phyloP scores from a whole-genome alignment of 2,329 filamentous ascomycete species.

The Pseudocercospora fijiensis region DNA sequence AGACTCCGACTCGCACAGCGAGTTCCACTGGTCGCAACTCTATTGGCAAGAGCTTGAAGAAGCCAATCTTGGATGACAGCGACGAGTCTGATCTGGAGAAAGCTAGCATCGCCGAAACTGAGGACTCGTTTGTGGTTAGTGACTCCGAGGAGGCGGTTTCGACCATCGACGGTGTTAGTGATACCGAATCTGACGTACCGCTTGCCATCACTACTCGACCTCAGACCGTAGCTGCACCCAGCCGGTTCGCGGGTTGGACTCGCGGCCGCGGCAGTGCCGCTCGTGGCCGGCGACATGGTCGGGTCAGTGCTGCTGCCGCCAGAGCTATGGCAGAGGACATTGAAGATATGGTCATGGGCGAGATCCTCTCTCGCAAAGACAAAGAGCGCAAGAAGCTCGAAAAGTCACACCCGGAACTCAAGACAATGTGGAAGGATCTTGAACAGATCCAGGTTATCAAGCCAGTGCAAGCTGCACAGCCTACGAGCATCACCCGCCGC shows the following conservation, averaged over 20 bases:
- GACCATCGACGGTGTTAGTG: conserved; percentile 17
- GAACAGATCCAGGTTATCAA: conserved; percentile 66
- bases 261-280: conserved; percentile 9
- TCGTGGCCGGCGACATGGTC: conserved; percentile 29
- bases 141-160: conserved; percentile 34
- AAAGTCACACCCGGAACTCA: conserved; percentile 71
- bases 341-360: conserved; percentile 22
- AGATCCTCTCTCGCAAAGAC: conserved; percentile 32
- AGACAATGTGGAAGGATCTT: conserved; percentile 81
- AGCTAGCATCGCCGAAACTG: conserved; percentile 34
- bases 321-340: conserved; percentile 22
- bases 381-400: conserved; percentile 68
- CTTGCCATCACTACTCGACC: conserved; percentile 17
- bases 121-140: conserved; percentile 31
- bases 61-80: conserved; percentile 40
- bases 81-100: conserved; percentile 33
- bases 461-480: conserved; percentile 66
- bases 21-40: conserved; percentile 29
- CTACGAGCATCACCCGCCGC: conserved; percentile 72
- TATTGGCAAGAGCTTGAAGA: conserved; percentile 30
- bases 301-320: conserved; percentile 25
- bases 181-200: conserved; percentile 37
- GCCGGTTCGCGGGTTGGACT: conserved; percentile 11
- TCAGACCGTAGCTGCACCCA: background rate
- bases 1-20: conserved; percentile 26